Evolutionary conservation across 2,329 filamentous ascomycete species (phyloP).

Genomic region (Tolypocladium nubicola): DNA sequence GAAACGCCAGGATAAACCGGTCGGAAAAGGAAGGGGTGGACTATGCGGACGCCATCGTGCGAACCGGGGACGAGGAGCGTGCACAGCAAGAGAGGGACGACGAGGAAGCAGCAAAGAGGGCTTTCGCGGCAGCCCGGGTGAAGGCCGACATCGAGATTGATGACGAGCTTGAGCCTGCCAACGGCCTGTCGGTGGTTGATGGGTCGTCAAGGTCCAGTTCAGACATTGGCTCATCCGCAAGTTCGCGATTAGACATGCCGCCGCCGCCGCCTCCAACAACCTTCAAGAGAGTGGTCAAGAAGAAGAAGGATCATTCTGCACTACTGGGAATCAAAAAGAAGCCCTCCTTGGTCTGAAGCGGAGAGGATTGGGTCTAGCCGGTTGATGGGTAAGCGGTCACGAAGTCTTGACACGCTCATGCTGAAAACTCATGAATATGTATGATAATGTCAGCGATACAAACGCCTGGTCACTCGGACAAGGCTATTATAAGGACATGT

Average conservation of each 20-base stretch:
- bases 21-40: constrained; percentile 59
- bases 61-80: constrained; percentile 47
- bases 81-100: constrained; percentile 68
- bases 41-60: constrained; percentile 42
- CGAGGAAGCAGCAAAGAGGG: constrained; percentile 66
- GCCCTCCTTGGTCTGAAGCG: constrained; percentile 38
- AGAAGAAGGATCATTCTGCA: constrained; percentile 73
- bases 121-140: constrained; percentile 57
- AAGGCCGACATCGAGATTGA: constrained; percentile 35
- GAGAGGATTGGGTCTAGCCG: background rate
- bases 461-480: background rate
- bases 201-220: background rate
- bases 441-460: background rate
- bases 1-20: constrained; percentile 80
- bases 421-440: background rate
- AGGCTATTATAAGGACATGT: background rate
- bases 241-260: constrained; percentile 9
- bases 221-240: background rate
- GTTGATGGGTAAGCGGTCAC: background rate
- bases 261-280: constrained; percentile 33
- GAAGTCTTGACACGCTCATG: background rate
- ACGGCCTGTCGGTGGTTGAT: background rate
- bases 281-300: constrained; percentile 69
- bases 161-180: constrained; percentile 5
- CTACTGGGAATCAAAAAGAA: constrained; percentile 85